phyloP scores from a whole-genome alignment of 2,329 filamentous ascomycete genomes.

The Ilyonectria destructans region DNA sequence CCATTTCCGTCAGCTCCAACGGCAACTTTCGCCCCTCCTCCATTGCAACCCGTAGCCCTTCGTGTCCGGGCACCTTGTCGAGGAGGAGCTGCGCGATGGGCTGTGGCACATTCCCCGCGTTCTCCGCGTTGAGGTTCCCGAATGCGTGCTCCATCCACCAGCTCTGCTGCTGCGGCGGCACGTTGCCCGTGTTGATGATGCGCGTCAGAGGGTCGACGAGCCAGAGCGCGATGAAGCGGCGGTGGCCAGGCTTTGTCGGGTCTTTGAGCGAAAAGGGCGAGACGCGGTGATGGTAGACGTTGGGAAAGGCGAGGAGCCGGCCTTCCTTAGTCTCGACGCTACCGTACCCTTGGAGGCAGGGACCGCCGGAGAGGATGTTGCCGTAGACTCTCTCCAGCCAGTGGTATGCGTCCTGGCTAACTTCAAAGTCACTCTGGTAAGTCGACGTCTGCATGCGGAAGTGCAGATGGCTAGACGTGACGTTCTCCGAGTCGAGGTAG shows the following conservation, averaged over 20 bases:
- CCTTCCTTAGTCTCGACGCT: constrained; percentile 40
- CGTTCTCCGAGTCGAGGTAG: constrained; percentile 45
- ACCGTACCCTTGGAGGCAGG: constrained; percentile 37
- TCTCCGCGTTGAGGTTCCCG: background rate
- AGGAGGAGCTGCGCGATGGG: constrained; percentile 20
- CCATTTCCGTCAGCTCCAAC: constrained; percentile 32
- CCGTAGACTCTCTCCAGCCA: constrained; percentile 15
- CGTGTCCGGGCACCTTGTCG: background rate
- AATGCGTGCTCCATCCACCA: constrained; percentile 50
- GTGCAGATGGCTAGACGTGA: constrained; percentile 36
- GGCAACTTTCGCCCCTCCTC: constrained; percentile 11
- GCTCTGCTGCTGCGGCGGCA: constrained; percentile 53
- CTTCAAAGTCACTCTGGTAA: constrained; percentile 11
- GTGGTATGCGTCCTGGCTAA: background rate
- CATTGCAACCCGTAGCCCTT: constrained; percentile 9
- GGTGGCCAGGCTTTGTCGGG: constrained; percentile 63
- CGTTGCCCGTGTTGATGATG: constrained; percentile 54
- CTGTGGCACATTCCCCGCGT: background rate
- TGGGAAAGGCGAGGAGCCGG: constrained; percentile 38
- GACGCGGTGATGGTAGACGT: constrained; percentile 42
- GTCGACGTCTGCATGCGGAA: constrained; percentile 40
- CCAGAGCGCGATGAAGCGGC: constrained; percentile 68
- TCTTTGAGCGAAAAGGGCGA: constrained; percentile 64
- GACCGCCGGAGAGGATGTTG: background rate
- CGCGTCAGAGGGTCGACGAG: constrained; percentile 66